Percentiles rank a stretch among this genome's conserved stretches.
These are phyloP conservation scores for Fusarium sublunatum DNA, from an alignment of 2,329 filamentous ascomycete genomes.

Conservation along the genomic window DNA sequence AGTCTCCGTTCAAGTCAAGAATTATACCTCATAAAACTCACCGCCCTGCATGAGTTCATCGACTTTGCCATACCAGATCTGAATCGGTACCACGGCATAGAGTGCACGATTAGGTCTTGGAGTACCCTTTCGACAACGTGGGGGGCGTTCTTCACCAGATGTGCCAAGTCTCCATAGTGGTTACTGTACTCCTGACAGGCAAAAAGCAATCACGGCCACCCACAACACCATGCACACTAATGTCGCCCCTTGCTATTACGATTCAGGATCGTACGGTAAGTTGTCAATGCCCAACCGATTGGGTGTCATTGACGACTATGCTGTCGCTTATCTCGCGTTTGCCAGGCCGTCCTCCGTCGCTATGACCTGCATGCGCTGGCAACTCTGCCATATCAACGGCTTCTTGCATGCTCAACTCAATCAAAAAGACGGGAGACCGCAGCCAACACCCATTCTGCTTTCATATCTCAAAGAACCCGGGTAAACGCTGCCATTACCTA, in stretches of 20 bases:
- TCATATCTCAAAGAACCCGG: not conserved
- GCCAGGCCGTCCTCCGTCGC: slow-evolving; percentile 30
- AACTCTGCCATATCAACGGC: slow-evolving; percentile 33
- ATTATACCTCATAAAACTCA: slow-evolving; percentile 25
- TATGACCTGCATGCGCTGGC: slow-evolving; percentile 41
- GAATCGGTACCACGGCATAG: slow-evolving; percentile 15
- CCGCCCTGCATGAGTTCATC: slow-evolving; percentile 37
- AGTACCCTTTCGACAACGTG: slow-evolving; percentile 25
- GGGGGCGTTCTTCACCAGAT: slow-evolving; percentile 35
- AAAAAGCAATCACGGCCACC: slow-evolving; percentile 41
- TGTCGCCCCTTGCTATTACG: slow-evolving; percentile 32
- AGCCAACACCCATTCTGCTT: not conserved
- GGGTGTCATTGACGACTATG: slow-evolving; percentile 37
- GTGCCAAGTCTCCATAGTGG: slow-evolving; percentile 35
- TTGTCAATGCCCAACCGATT: slow-evolving; percentile 43
- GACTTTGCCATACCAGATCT: slow-evolving; percentile 33
- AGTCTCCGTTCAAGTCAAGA: slow-evolving; percentile 22
- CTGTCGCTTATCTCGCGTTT: slow-evolving; percentile 45
- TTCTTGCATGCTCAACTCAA: slow-evolving; percentile 24
- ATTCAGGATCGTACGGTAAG: slow-evolving; percentile 37
- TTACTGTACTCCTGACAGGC: slow-evolving; percentile 33
- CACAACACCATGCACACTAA: slow-evolving; percentile 33
- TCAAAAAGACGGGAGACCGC: slow-evolving; percentile 1
- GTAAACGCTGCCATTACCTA: not conserved
- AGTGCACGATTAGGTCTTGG: slow-evolving; percentile 11